A percentile compares a stretch with the other conserved stretches of the same genome.
Conservation (phyloP, 208 protist genomes). For the Angomonas ambiguus region DNA sequence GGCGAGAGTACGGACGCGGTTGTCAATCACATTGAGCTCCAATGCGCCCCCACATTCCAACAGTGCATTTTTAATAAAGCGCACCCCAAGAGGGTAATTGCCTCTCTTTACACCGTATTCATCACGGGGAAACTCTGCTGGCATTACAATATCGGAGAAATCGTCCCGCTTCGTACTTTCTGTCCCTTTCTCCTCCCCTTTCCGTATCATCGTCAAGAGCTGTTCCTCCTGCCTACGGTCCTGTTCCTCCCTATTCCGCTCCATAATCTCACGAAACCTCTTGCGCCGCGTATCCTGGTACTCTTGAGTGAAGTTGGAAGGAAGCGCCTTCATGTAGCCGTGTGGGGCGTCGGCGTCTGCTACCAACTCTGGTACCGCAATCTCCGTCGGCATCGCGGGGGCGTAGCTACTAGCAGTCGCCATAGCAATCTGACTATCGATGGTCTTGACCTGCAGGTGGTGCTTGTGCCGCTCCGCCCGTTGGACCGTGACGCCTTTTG, state of each 20-base stretch:
- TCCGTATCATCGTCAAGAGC: slow-evolving; percentile 31
- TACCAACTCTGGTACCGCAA: slow-evolving; percentile 58
- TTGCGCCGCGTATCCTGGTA: slow-evolving; percentile 76
- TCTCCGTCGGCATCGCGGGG: slow-evolving; percentile 68
- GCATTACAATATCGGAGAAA: slow-evolving; percentile 85
- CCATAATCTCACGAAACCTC: slow-evolving; percentile 81
- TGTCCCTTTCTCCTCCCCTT: not conserved
- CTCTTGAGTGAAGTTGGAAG: slow-evolving; percentile 49
- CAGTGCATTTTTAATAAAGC: slow-evolving; percentile 86
- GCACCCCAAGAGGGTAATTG: slow-evolving; percentile 87
- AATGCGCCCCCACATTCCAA: slow-evolving; percentile 78
- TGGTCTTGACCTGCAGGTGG: slow-evolving; percentile 82
- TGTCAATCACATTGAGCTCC: slow-evolving; percentile 84
- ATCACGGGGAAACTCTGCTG: slow-evolving; percentile 82
- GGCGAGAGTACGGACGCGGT: slow-evolving; percentile 72
- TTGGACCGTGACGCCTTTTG: slow-evolving; percentile 55
- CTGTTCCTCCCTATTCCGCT: slow-evolving; percentile 66
- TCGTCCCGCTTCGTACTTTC: slow-evolving; percentile 13
- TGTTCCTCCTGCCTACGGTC: slow-evolving; percentile 66
- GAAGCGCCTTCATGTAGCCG: slow-evolving; percentile 78
- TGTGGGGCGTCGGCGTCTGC: slow-evolving; percentile 69
- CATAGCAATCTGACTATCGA: slow-evolving; percentile 88
- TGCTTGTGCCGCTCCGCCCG: slow-evolving; percentile 48
- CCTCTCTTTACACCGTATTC: slow-evolving; percentile 86
- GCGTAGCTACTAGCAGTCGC: slow-evolving; percentile 83